Percentiles rank a stretch among this genome's conserved stretches.
Evolutionary conservation across 805 yeast species (phyloP).

Genomic region (Ogataea kodamae): DNA sequence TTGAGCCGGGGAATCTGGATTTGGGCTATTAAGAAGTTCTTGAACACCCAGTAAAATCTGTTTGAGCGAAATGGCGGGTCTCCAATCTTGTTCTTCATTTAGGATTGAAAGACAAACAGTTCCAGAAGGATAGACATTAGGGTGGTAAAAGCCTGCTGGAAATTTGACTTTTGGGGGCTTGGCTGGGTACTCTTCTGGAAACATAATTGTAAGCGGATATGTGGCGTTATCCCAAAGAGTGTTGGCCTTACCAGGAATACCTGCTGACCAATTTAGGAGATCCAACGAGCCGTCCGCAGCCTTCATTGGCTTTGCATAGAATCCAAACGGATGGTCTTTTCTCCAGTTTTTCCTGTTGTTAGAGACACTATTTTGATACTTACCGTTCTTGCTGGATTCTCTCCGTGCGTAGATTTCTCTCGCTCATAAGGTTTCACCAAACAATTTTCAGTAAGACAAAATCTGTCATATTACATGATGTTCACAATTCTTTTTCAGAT

Average conservation of each 20-base stretch:
- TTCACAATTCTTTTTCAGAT: conserved; percentile 10
- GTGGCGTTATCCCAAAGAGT: conserved; percentile 91
- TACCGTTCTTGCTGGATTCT: conserved; percentile 86
- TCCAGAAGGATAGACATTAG: conserved; percentile 96
- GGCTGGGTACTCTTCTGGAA: conserved; percentile 91
- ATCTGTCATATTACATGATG: conserved; percentile 10
- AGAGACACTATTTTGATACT: conserved; percentile 18
- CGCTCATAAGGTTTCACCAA: conserved; percentile 15
- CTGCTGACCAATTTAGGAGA: conserved; percentile 86
- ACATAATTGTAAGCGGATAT: conserved; percentile 75
- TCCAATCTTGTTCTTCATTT: conserved; percentile 96
- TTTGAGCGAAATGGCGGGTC: conserved; percentile 90
- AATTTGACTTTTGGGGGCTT: conserved; percentile 94
- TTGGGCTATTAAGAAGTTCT: conserved; percentile 84
- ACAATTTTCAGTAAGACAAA: conserved; percentile 3
- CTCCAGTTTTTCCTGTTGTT: conserved; percentile 85
- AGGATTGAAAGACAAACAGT: conserved; percentile 89
- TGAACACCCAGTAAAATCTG: conserved; percentile 91
- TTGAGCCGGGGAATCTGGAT: conserved; percentile 95
- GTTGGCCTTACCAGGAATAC: conserved; percentile 87
- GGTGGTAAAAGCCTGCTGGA: conserved; percentile 90
- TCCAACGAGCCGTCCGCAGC: conserved; percentile 80
- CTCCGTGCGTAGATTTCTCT: conserved; percentile 54
- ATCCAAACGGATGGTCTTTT: conserved; percentile 97
- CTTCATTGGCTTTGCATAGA: conserved; percentile 86